A percentile compares a stretch with the other conserved stretches of the same genome.
Evolutionary conservation across 495 filamentous ascomycete genomes (phyloP).

Genomic region (Podospora australis): DNA sequence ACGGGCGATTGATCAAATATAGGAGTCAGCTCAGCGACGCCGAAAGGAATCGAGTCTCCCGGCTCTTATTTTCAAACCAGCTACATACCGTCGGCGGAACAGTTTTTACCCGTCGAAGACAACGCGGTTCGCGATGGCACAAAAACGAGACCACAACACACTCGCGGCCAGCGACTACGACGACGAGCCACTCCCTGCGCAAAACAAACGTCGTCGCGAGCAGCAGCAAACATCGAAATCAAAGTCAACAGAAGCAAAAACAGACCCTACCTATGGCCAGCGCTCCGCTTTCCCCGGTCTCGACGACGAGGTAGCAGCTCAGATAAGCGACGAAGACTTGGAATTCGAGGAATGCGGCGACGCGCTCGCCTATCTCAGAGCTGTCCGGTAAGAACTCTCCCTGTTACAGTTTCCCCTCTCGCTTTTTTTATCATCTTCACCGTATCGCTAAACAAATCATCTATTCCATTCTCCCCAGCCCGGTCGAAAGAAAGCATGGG

Average conservation of each 20-base stretch:
- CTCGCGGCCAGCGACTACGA: slow-evolving; percentile 8
- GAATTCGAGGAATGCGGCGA: slow-evolving; percentile 53
- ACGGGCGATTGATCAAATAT: no score
- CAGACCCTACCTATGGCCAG: slow-evolving; percentile 67
- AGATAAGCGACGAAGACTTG: slow-evolving; percentile 40
- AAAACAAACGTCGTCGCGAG: slow-evolving; percentile 26
- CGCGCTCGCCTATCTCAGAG: slow-evolving; percentile 68
- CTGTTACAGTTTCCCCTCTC: no score
- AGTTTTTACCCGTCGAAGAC: no score
- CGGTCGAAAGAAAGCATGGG: background rate
- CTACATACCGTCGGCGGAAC: no score
- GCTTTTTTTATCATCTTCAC: slow-evolving; percentile 8
- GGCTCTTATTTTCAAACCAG: no score
- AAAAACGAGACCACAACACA: slow-evolving; percentile 22
- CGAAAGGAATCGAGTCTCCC: no score
- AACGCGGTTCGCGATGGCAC: slow-evolving; percentile 21
- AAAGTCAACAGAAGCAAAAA: slow-evolving; percentile 23
- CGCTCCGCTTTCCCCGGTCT: slow-evolving; percentile 69
- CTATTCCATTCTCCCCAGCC: slow-evolving; percentile 12
- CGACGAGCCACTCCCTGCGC: slow-evolving; percentile 6
- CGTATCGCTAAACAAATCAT: slow-evolving; percentile 27
- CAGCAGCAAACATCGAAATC: slow-evolving; percentile 13
- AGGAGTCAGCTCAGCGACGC: no score
- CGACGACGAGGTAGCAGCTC: slow-evolving; percentile 39
- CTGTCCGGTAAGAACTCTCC: slow-evolving; percentile 68